A percentile compares a stretch with the other conserved stretches of the same genome.
Conservation (phyloP, 2,329 filamentous ascomycete species). For the Botrytis elliptica region DNA sequence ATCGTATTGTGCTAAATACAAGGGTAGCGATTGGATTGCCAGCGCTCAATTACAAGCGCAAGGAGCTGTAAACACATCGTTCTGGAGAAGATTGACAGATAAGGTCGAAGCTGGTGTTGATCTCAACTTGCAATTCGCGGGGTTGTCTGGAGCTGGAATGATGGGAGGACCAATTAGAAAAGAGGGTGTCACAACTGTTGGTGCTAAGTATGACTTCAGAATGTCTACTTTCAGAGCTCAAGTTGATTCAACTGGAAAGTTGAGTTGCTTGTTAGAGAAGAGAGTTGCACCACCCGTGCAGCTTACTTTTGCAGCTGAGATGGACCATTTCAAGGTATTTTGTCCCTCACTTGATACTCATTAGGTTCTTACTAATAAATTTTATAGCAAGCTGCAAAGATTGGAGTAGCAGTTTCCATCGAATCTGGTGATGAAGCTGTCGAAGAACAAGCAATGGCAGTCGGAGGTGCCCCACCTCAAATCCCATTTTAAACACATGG, state of each 20-base stretch:
- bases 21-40: slow-evolving; percentile 86
- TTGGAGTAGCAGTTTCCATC: slow-evolving; percentile 90
- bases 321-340: slow-evolving; percentile 92
- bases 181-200: slow-evolving; percentile 87
- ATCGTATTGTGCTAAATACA: slow-evolving; percentile 91
- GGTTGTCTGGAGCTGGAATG: slow-evolving; percentile 59
- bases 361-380: slow-evolving; percentile 35
- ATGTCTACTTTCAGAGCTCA: slow-evolving; percentile 94
- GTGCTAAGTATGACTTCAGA: slow-evolving; percentile 97
- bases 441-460: slow-evolving; percentile 74
- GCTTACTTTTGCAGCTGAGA: slow-evolving; percentile 93
- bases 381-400: slow-evolving; percentile 83
- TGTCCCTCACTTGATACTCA: not conserved
- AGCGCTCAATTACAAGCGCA: slow-evolving; percentile 80
- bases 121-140: slow-evolving; percentile 80
- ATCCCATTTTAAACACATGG: slow-evolving; percentile 61
- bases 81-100: slow-evolving; percentile 90
- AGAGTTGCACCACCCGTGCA: slow-evolving; percentile 88
- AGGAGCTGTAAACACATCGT: slow-evolving; percentile 84
- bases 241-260: slow-evolving; percentile 90
- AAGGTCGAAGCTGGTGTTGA: slow-evolving; percentile 96
- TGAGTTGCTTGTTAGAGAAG: slow-evolving; percentile 92
- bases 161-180: slow-evolving; percentile 77
- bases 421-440: slow-evolving; percentile 82
- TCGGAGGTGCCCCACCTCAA: slow-evolving; percentile 48